A percentile compares a stretch with the other conserved stretches of the same genome.
phyloP scores from a whole-genome alignment of 768 basidiomycete genomes.

The Coprinopsis sp. region DNA sequence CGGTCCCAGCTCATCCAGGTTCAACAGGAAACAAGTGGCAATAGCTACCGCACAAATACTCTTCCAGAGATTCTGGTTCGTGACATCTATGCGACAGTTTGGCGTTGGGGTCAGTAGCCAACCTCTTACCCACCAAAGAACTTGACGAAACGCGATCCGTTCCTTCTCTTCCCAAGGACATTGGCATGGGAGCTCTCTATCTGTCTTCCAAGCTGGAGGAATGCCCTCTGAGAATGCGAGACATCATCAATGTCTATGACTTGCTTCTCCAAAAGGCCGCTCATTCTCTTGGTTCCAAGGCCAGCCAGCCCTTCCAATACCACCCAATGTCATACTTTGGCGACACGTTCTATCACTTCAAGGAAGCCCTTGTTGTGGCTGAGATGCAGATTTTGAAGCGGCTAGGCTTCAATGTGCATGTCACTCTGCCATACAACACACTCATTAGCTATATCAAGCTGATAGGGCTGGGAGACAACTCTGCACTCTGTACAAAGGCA shows the following conservation, averaged over 20 bases:
- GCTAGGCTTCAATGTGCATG: slow-evolving; percentile 91
- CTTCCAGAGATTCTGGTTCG: slow-evolving; percentile 96
- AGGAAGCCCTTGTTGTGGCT: slow-evolving; percentile 87
- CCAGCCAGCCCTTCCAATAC: slow-evolving; percentile 53
- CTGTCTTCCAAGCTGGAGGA: slow-evolving; percentile 91
- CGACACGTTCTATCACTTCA: slow-evolving; percentile 86
- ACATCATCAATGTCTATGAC: slow-evolving; percentile 93
- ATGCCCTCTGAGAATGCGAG: slow-evolving; percentile 85
- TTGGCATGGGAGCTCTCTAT: slow-evolving; percentile 85
- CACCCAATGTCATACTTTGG: slow-evolving; percentile 88
- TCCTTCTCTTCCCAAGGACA: slow-evolving; percentile 49
- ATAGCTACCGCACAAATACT: slow-evolving; percentile 95
- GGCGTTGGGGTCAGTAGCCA: slow-evolving; percentile 73
- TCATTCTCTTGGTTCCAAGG: slow-evolving; percentile 40
- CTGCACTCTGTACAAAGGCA: slow-evolving; percentile 66
- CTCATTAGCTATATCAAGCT: slow-evolving; percentile 92
- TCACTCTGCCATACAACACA: slow-evolving; percentile 89
- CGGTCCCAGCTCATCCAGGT: neutral
- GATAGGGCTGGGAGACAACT: slow-evolving; percentile 73
- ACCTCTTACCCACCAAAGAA: slow-evolving; percentile 2
- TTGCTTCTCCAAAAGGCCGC: slow-evolving; percentile 73
- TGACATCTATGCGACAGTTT: slow-evolving; percentile 91
- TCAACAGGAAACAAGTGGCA: slow-evolving; percentile 84
- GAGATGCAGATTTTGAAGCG: slow-evolving; percentile 99
- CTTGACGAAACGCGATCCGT: slow-evolving; percentile 7